Evolutionary conservation across 345 rosid species (phyloP).

Genomic region (Eucalyptus erythrocorys): DNA sequence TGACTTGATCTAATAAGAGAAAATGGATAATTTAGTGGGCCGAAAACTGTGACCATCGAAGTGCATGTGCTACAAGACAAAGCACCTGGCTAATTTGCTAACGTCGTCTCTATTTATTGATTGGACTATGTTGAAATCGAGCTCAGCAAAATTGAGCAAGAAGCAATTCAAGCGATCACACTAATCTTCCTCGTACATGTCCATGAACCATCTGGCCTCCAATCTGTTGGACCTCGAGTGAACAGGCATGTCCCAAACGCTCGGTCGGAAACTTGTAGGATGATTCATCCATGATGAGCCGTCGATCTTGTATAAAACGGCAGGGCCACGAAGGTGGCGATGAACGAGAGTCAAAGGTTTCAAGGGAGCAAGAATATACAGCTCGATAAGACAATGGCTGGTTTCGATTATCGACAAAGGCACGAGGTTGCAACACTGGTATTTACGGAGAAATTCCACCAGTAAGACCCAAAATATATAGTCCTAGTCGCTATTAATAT

Average conservation of each 20-base stretch:
- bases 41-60: not conserved
- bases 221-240: not conserved
- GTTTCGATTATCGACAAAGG: no score
- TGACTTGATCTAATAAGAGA: not conserved
- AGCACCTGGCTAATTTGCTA: not conserved
- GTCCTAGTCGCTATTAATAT: not conserved
- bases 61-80: no score
- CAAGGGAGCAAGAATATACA: not conserved
- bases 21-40: not conserved
- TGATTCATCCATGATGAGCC: not conserved
- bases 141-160: not conserved
- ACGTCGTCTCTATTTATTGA: not conserved
- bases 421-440: not conserved
- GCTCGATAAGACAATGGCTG: not conserved
- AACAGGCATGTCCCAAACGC: constrained; percentile 3
- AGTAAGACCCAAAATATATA: not conserved
- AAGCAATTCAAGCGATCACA: not conserved
- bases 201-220: constrained; percentile 7
- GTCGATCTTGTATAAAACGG: no score
- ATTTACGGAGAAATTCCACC: not conserved
- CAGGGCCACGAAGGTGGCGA: no score
- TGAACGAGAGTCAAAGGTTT: no score
- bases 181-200: not conserved
- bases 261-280: not conserved
- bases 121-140: not conserved